Conservation (phyloP, 306 rosid genomes). For the Cicer yamashitae region DNA sequence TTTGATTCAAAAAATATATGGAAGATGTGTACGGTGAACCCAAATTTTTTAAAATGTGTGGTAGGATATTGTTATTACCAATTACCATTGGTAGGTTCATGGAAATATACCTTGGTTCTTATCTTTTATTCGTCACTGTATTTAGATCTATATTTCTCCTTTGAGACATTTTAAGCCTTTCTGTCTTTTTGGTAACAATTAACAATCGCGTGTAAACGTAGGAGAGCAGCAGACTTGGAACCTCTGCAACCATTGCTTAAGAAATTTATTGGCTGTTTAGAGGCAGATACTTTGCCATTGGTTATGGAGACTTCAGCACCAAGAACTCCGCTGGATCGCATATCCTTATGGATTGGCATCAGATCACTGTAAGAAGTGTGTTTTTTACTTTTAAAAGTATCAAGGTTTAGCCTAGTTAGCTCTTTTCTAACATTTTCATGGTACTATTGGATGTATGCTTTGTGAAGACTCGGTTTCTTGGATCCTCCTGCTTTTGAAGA, state of each 20-base stretch:
- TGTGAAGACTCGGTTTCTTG: slow-evolving; percentile 88
- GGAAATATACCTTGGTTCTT: slow-evolving; percentile 33
- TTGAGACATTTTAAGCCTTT: slow-evolving; percentile 25
- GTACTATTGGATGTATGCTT: slow-evolving; percentile 37
- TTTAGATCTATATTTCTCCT: slow-evolving; percentile 33
- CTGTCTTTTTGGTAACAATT: slow-evolving; percentile 25
- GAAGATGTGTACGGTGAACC: slow-evolving; percentile 31
- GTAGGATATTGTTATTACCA: slow-evolving; percentile 28
- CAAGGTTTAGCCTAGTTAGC: slow-evolving; percentile 8
- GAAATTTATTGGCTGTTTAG: slow-evolving; percentile 79
- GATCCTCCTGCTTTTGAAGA: slow-evolving; percentile 96
- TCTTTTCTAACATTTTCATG: slow-evolving; percentile 42
- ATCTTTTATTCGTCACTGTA: slow-evolving; percentile 22
- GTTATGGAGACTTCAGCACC: slow-evolving; percentile 61
- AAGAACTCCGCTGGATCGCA: slow-evolving; percentile 74
- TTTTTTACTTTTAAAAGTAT: slow-evolving; percentile 33
- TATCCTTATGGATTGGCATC: slow-evolving; percentile 86
- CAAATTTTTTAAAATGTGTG: slow-evolving; percentile 25
- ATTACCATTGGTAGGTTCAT: slow-evolving; percentile 15
- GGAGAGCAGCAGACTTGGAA: slow-evolving; percentile 84
- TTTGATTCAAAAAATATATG: slow-evolving; percentile 13
- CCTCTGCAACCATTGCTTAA: slow-evolving; percentile 92
- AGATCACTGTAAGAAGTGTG: slow-evolving; percentile 83
- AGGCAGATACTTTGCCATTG: slow-evolving; percentile 70
- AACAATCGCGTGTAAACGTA: slow-evolving; percentile 39